phyloP scores from a whole-genome alignment of 176 grass and related monocot genomes.

The Coix lacrymajobi region DNA sequence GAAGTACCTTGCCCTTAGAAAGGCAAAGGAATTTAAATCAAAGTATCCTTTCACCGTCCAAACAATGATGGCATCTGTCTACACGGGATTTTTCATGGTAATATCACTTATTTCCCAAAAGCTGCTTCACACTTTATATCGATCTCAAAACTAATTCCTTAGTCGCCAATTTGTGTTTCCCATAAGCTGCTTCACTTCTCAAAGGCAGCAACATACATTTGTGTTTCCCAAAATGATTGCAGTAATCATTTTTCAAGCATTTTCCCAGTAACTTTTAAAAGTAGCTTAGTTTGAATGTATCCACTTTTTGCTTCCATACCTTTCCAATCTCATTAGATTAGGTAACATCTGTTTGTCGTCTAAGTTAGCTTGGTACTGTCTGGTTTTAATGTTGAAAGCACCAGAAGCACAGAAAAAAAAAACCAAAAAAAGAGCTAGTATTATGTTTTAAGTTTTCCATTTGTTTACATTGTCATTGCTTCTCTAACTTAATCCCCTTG shows the following conservation, averaged over 20 bases:
- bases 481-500: constrained; percentile 5
- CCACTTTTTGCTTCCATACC: not conserved
- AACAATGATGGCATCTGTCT: constrained; percentile 80
- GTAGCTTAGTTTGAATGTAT: not conserved
- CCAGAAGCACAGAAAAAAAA: not conserved
- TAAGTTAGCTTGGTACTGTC: not conserved
- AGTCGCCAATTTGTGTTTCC: not conserved
- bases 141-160: not conserved
- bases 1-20: constrained; percentile 45
- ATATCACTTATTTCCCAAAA: constrained; percentile 2
- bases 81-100: constrained; percentile 84
- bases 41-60: constrained; percentile 49
- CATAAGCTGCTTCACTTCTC: too few species aligned
- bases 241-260: not conserved
- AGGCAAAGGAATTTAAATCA: constrained; percentile 61
- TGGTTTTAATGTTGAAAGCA: not conserved
- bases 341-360: not conserved
- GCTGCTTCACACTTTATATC: constrained; percentile 7
- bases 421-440: not conserved
- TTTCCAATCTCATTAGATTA: not conserved
- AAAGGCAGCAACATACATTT: too few species aligned
- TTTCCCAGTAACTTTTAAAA: not conserved
- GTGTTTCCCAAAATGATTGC: too few species aligned
- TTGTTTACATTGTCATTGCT: not conserved
- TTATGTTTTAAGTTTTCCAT: not conserved